A percentile compares a stretch with the other conserved stretches of the same genome.
Evolutionary conservation across 1,284 basidiomycete species (phyloP).

Genomic region (Somion occarium): DNA sequence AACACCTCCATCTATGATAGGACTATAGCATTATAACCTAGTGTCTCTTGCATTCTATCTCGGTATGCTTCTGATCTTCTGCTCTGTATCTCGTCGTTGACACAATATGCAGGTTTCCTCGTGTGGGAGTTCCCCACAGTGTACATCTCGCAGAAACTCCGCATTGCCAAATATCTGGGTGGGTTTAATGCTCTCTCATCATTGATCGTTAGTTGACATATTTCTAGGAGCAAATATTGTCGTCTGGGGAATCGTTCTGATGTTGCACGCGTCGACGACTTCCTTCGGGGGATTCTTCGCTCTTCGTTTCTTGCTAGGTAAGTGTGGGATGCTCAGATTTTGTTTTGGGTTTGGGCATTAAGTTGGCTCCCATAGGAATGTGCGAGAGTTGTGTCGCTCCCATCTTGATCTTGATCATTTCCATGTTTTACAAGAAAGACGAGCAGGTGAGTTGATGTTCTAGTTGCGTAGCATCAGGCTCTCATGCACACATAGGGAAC

Average conservation of each 20-base stretch:
- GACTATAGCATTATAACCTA: conserved; percentile 50
- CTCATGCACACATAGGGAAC: conserved; percentile 36
- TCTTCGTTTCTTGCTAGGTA: conserved; percentile 56
- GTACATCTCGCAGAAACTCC: conserved; percentile 57
- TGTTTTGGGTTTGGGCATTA: too few species aligned
- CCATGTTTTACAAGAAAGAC: conserved; percentile 68
- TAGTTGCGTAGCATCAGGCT: not conserved
- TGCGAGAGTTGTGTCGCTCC: conserved; percentile 62
- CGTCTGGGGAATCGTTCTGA: conserved; percentile 56
- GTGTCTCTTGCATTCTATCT: conserved; percentile 65
- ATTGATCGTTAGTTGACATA: not conserved
- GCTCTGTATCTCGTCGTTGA: not conserved
- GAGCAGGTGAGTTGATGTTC: conserved; percentile 42
- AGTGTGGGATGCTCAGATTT: conserved; percentile 4
- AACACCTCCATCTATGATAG: not conserved
- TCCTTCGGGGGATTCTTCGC: conserved; percentile 61
- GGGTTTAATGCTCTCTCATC: conserved; percentile 1
- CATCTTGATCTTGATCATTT: conserved; percentile 57
- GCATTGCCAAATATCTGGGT: conserved; percentile 63
- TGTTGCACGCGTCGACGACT: conserved; percentile 53
- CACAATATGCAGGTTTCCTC: conserved; percentile 41
- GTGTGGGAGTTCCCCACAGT: conserved; percentile 66
- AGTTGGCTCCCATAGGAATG: conserved; percentile 41
- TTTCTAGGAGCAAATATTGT: conserved; percentile 51
- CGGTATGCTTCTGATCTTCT: conserved; percentile 29